Evolutionary conservation across 352 stramenopile species (phyloP), one percentile per base, ranked within the genome.

Genomic region (Thalassiosira oceanica): DNA sequence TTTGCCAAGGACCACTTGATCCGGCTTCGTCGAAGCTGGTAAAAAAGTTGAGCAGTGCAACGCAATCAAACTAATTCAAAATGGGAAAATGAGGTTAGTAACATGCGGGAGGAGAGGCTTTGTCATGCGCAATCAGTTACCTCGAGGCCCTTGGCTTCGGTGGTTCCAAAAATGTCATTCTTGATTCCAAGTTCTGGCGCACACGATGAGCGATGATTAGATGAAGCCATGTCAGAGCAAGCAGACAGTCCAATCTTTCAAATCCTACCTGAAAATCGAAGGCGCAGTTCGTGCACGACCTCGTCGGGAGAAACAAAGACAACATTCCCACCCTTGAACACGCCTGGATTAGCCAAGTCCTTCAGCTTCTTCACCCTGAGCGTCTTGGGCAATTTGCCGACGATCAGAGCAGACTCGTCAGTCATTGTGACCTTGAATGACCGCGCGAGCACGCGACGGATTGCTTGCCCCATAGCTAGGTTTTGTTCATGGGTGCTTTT

Each of bases 131-230:
- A n/a, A n/a, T 21, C 8, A 15, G 8, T 18, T 46, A 15, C 5
- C 39, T 66, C 61, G 23, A 71, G 37, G 10, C 61, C 61, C 41
- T 71, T 71, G 6, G 61, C 61, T 31, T 71, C 61, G 23, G 39
- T 39, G 0, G 63, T 51, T 1, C 61, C 61, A 49, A 71, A 71
- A 7, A 62, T 11, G 48, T 71, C 61, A 31, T 71, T 71, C 10
- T 46, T 15, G 28, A 71, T 39, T 6, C 37, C 42, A 29, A 33
- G 21, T 2, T 52, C 51, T 27, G 36, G 39, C n/a, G n/a, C n/a
- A n/a, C n/a, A n/a, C n/a, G n/a, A n/a, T n/a, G n/a, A n/a, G n/a
- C n/a, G n/a, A n/a, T n/a, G n/a, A n/a, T n/a, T n/a, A n/a, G n/a
- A n/a, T n/a, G n/a, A n/a, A n/a, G n/a, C n/a, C n/a, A n/a, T n/a